Conservation (phyloP, 768 basidiomycete species). For the Pilatotrama ljubarskyi region DNA sequence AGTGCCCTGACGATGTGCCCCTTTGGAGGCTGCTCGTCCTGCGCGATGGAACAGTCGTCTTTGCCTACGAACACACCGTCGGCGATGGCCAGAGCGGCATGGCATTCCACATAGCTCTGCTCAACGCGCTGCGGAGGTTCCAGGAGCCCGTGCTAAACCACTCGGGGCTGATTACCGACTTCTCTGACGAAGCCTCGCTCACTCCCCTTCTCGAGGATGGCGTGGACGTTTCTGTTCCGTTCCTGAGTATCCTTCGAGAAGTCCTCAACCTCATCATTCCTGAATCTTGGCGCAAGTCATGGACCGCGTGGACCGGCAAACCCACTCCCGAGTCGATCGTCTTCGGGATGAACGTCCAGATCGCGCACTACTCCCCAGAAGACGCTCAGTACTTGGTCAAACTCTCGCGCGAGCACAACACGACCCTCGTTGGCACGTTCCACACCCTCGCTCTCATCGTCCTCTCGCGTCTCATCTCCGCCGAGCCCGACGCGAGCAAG, state of each 20-base stretch:
- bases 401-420: constrained; percentile 32
- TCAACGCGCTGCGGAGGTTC: constrained; percentile 29
- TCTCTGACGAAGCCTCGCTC: constrained; percentile 25
- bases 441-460: constrained; percentile 32
- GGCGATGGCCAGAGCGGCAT: constrained; percentile 43
- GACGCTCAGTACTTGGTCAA: constrained; percentile 25
- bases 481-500: constrained; percentile 1
- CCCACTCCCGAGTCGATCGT: constrained; percentile 21
- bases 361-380: constrained; percentile 31
- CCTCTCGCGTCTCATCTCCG: constrained; percentile 31
- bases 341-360: constrained; percentile 29
- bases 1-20: constrained; percentile 29
- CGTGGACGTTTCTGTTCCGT: constrained; percentile 33
- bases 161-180: neutral
- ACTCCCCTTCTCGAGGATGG: constrained; percentile 33
- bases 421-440: constrained; percentile 37
- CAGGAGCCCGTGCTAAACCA: neutral
- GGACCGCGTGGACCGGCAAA: constrained; percentile 36
- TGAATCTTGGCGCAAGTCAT: constrained; percentile 30
- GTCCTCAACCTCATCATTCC: constrained; percentile 29
- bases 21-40: constrained; percentile 42
- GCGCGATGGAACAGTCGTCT: constrained; percentile 34
- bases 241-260: constrained; percentile 23
- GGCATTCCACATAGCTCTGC: constrained; percentile 39
- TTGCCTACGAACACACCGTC: constrained; percentile 41